Evolutionary conservation across 352 stramenopile genomes (phyloP), one percentile per base, ranked within the genome.

Genomic region (Phytopythium ostracodes): DNA sequence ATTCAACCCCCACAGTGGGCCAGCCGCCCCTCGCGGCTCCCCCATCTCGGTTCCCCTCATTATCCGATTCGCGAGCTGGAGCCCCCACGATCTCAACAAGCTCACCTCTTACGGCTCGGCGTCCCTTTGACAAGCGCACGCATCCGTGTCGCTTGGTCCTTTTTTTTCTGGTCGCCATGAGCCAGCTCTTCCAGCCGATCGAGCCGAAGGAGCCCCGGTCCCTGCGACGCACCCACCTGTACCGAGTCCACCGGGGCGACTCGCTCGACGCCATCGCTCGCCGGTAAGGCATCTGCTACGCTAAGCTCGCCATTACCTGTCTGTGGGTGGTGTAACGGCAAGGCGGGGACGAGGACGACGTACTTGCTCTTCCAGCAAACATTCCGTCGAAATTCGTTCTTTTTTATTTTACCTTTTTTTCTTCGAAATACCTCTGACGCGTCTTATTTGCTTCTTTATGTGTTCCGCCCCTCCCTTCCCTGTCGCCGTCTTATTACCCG

Each of bases 171-270:
- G 7, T 10, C 51, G 51, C 20, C 38, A 60, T 60, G 55, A 60
- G 55, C 55, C 55, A 60, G 55, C 55, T 60, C 55, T 60, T 60
- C 55, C 40, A 42, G 2, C 55, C 55, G 38, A 36, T 60, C 36
- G 40, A 36, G 25, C 40, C 27, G n/a, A 52, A 50, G 55, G 55
- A 60, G 40, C 36, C 36, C 12, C 24, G 36, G 18, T 27, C 55
- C 14, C 55, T 36, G 22, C 36, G 42, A 12, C 40, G 38, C 55
- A 59, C 53, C 12, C 33, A 36, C 33, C 55, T 60, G 36, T 52
- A 29, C 40, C 52, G 29, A 17, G 53, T 59, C 35, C 35, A 46
- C 22, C 53, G 40, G 18, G 55, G 27, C 15, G 55, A 60, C 55
- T 42, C 55, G 38, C 36, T 50, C 40, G 55, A 50, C 14, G 5